Percentiles rank a stretch among this genome's conserved stretches.
These are phyloP conservation scores for Capsella bursapastoris DNA, from an alignment of 345 rosid genomes.

Conservation along the genomic window DNA sequence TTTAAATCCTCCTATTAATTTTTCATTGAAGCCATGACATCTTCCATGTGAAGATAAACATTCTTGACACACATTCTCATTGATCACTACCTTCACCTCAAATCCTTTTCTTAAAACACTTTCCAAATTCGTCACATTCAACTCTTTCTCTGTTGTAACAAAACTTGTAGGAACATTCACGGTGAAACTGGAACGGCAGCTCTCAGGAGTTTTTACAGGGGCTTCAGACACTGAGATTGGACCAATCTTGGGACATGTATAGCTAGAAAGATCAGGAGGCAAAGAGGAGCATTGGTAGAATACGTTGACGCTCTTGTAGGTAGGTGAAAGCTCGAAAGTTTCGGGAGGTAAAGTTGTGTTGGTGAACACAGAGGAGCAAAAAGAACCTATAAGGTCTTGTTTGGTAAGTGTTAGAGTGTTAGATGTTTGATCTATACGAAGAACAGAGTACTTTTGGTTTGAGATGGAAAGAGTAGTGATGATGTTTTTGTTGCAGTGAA, in stretches of 20 bases:
- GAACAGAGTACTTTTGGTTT: conserved; percentile 29
- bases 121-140: neutral
- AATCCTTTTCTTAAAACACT: conserved; percentile 35
- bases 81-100: conserved; percentile 40
- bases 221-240: neutral
- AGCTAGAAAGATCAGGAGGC: neutral
- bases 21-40: conserved; percentile 32
- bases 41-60: conserved; percentile 6
- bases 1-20: neutral
- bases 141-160: neutral
- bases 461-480: neutral
- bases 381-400: conserved; percentile 9
- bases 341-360: conserved; percentile 18
- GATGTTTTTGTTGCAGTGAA: conserved; percentile 27
- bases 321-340: neutral
- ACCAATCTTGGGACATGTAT: conserved; percentile 1
- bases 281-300: neutral
- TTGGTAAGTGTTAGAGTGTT: conserved; percentile 34
- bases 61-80: neutral
- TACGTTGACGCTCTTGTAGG: neutral
- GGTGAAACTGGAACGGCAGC: neutral
- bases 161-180: conserved; percentile 15
- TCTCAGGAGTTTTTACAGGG: neutral
- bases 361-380: conserved; percentile 6
- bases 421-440: neutral